phyloP scores from a whole-genome alignment of 345 rosid genomes.

The Corchorus capsularis region DNA sequence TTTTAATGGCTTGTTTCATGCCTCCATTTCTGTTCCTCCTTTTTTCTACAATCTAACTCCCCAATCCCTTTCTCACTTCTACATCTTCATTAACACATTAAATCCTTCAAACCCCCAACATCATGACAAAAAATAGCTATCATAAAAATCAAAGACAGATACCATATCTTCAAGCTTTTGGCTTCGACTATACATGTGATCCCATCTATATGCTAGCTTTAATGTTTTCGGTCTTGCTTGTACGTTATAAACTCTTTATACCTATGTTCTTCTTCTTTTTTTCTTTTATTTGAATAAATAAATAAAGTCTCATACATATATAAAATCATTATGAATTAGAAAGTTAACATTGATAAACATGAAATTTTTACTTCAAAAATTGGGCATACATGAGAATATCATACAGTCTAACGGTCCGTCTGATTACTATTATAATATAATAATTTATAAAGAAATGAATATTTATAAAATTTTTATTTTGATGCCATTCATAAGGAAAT shows the following conservation, averaged over 20 bases:
- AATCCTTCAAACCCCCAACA: background rate
- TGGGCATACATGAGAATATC: background rate
- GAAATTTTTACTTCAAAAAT: background rate
- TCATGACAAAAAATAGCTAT: background rate
- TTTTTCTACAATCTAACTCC: background rate
- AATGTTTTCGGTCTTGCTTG: conserved; percentile 11
- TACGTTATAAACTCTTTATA: background rate
- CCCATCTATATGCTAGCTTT: background rate
- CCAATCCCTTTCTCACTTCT: conserved; percentile 12
- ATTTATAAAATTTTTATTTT: too few species aligned
- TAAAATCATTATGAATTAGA: background rate
- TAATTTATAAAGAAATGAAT: too few species aligned
- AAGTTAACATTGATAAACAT: background rate
- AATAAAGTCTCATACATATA: background rate
- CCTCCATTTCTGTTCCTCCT: conserved; percentile 3
- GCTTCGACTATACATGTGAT: conserved; percentile 7
- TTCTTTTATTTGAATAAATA: background rate
- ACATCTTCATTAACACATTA: background rate
- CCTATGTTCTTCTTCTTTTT: background rate
- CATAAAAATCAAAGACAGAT: background rate
- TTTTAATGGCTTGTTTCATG: conserved; percentile 13
- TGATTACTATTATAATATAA: too few species aligned
- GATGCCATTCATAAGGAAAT: too few species aligned
- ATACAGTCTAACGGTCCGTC: too few species aligned
- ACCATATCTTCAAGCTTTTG: background rate